Percentiles rank a stretch among this genome's conserved stretches.
phyloP scores from a whole-genome alignment of 257 asterid genomes.

The Mitragyna speciosa region DNA sequence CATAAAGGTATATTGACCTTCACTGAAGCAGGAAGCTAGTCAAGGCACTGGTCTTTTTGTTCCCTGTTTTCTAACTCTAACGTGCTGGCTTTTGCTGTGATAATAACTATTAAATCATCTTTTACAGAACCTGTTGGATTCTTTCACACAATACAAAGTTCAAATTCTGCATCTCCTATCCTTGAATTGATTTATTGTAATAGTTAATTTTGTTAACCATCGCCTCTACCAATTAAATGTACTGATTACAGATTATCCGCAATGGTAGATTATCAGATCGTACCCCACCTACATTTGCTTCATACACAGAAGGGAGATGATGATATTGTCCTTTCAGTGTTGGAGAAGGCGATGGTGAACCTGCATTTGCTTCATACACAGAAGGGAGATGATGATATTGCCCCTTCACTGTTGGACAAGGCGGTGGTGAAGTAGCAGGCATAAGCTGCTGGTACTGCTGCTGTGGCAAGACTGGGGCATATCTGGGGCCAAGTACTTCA shows the following conservation, averaged over 20 bases:
- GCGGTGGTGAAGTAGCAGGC: conserved; percentile 23
- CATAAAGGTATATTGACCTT: background rate
- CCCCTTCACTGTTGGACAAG: conserved; percentile 32
- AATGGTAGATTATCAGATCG: conserved; percentile 32
- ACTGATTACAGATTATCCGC: conserved; percentile 46
- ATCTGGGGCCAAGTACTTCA: conserved; percentile 34
- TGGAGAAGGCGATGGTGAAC: conserved; percentile 20
- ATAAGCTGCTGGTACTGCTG: conserved; percentile 48
- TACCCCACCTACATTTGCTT: conserved; percentile 34
- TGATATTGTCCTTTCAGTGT: conserved; percentile 37
- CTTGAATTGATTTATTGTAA: conserved; percentile 9
- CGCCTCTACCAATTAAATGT: conserved; percentile 26
- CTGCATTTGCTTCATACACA: conserved; percentile 39
- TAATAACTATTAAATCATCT: background rate
- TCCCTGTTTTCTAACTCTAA: background rate
- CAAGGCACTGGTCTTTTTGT: background rate
- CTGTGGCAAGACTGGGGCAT: conserved; percentile 36
- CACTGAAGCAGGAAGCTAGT: background rate
- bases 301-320: conserved; percentile 40
- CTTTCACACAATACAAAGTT: background rate
- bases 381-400: conserved; percentile 40
- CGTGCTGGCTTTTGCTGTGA: no score
- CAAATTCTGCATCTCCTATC: background rate
- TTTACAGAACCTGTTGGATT: background rate
- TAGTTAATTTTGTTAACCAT: background rate